These are phyloP conservation scores for Chondrostereum purpureum DNA, from an alignment of 1,284 basidiomycete species.

Conservation along the genomic window DNA sequence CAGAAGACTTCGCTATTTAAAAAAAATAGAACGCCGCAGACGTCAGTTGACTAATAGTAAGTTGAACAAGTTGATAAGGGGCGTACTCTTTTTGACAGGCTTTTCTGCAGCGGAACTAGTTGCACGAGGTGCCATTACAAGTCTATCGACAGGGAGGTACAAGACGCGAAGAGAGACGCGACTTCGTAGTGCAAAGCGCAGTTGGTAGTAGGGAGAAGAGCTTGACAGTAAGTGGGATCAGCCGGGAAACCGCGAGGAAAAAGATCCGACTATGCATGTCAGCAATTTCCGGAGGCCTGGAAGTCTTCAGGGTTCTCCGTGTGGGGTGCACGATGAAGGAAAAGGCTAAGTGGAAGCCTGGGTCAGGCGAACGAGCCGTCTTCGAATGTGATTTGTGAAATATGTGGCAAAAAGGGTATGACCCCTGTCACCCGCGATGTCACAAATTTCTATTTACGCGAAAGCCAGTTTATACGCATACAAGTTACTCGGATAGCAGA, in stretches of 20 bases:
- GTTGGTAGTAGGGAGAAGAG: no score
- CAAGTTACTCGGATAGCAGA: no score
- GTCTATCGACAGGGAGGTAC: not conserved
- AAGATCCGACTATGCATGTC: not conserved
- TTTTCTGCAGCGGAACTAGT: conserved; percentile 25
- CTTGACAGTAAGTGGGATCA: no score
- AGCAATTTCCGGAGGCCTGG: not conserved
- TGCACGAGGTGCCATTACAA: conserved; percentile 31
- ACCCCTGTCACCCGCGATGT: conserved; percentile 32
- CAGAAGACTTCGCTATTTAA: conserved; percentile 15
- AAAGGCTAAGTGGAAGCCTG: not conserved
- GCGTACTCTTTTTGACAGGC: conserved; percentile 34
- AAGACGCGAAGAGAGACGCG: not conserved
- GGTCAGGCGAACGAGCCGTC: conserved; percentile 10
- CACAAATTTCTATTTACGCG: no score
- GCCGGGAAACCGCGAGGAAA: no score
- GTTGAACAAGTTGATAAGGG: not conserved
- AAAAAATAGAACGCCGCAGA: conserved; percentile 2
- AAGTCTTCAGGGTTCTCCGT: not conserved
- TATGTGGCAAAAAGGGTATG: conserved; percentile 7
- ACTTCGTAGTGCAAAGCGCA: no score
- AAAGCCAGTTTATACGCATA: no score
- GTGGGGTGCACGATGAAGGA: conserved; percentile 3
- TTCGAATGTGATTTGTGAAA: conserved; percentile 11
- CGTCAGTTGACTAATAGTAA: not conserved